Evolutionary conservation across 116 monocot genomes (phyloP).

Genomic region (Trichopus zeylanicus): DNA sequence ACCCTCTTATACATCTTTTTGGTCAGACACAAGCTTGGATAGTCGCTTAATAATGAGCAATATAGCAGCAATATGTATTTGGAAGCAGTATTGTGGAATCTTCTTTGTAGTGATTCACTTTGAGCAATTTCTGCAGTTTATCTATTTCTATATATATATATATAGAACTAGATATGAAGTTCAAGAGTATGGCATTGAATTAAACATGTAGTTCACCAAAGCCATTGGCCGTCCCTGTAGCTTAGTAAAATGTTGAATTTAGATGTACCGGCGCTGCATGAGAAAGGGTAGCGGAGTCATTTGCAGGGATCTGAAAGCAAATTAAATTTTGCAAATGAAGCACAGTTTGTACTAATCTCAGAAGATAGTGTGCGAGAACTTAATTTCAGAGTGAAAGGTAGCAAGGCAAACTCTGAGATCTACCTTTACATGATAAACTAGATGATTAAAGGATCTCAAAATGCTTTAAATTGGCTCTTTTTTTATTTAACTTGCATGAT

Average conservation of each 20-base stretch:
- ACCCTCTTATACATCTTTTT: too few species aligned
- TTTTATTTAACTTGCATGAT: too few species aligned
- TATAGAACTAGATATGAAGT: slow-evolving; percentile 53
- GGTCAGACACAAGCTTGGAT: too few species aligned
- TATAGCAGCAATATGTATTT: too few species aligned
- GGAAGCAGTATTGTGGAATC: too few species aligned
- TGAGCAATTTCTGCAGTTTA: not conserved
- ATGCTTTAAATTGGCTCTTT: too few species aligned
- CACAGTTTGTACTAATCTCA: slow-evolving; percentile 74
- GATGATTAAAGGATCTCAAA: not conserved
- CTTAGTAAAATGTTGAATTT: slow-evolving; percentile 52
- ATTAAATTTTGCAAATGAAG: slow-evolving; percentile 81
- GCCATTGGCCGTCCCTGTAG: slow-evolving; percentile 59
- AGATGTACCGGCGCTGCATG: slow-evolving; percentile 18
- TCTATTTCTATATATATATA: not conserved
- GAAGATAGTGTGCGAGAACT: slow-evolving; percentile 70
- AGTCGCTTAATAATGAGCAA: too few species aligned
- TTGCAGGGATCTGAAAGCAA: slow-evolving; percentile 53
- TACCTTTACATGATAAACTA: not conserved
- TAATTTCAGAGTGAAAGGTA: slow-evolving; percentile 35
- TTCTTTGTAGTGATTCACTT: not conserved
- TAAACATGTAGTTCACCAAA: slow-evolving; percentile 69
- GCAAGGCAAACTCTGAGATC: slow-evolving; percentile 2
- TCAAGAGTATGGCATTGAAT: slow-evolving; percentile 37
- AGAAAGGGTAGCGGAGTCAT: slow-evolving; percentile 14